Percentiles rank a stretch among this genome's conserved stretches.
Evolutionary conservation across 177 flowering plant genomes (phyloP).

Genomic region (Vitis hybrid): DNA sequence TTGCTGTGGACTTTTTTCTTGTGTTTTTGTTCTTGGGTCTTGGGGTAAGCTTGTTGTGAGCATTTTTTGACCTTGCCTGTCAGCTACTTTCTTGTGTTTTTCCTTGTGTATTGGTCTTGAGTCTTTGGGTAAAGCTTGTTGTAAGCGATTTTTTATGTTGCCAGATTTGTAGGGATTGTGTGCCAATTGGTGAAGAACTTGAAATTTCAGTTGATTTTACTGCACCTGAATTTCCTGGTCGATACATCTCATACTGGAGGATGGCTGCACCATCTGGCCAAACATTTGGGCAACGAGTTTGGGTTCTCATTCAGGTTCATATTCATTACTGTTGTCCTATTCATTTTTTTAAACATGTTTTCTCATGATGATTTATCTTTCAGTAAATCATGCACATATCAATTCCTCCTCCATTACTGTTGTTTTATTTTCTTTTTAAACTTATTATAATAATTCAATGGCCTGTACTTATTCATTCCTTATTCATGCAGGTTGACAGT

Average conservation of each 20-base stretch:
- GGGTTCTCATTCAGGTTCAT: constrained; percentile 83
- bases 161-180: constrained; percentile 60
- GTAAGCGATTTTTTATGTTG: neutral
- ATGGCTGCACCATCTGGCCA: constrained; percentile 68
- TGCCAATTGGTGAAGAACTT: constrained; percentile 43
- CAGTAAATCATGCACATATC: too few relatives aligned
- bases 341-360: neutral
- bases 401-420: neutral
- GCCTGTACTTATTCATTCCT: neutral
- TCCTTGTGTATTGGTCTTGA: neutral
- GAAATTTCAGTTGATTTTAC: constrained; percentile 78
- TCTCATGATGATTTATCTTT: too few relatives aligned
- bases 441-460: neutral
- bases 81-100: neutral
- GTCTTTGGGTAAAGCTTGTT: neutral
- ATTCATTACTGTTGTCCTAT: neutral
- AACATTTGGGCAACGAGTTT: constrained; percentile 83
- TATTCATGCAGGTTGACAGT: constrained; percentile 44
- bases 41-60: neutral
- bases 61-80: too few relatives aligned
- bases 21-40: neutral
- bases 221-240: constrained; percentile 74
- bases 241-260: constrained; percentile 83
- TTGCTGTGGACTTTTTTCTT: neutral
- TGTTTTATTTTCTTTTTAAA: neutral